Evolutionary conservation across 1,139 yeast species (phyloP).

Genomic region (Entelexis sorbosivorans): DNA sequence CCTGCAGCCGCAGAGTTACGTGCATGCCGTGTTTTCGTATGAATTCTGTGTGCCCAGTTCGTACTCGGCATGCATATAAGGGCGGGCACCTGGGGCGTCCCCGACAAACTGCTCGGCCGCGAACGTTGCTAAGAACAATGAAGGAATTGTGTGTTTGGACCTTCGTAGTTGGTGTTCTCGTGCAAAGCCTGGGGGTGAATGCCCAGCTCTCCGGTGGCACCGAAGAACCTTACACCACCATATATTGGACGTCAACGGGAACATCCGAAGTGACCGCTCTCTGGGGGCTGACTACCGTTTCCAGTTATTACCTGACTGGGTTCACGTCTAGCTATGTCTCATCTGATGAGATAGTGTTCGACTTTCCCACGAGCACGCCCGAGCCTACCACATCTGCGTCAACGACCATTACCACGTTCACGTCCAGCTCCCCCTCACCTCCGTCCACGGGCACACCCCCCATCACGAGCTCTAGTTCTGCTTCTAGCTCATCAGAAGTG

Average conservation of each 20-base stretch:
- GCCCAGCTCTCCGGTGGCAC: not conserved
- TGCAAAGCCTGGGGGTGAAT: not conserved
- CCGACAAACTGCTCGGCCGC: too few relatives aligned
- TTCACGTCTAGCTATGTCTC: not conserved
- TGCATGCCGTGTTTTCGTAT: too few relatives aligned
- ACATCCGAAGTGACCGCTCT: not conserved
- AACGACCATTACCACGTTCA: not conserved
- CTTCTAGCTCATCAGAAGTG: not conserved
- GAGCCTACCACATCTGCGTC: not conserved
- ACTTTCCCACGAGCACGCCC: not conserved
- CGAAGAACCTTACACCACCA: slow-evolving; percentile 2
- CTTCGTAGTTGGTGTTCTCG: not conserved
- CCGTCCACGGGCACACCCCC: too few relatives aligned
- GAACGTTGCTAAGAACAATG: too few relatives aligned
- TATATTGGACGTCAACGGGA: slow-evolving; percentile 8
- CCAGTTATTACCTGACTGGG: too few relatives aligned
- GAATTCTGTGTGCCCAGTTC: too few relatives aligned
- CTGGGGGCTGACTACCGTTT: too few relatives aligned
- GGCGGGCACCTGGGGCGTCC: too few relatives aligned
- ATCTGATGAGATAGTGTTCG: slow-evolving; percentile 2
- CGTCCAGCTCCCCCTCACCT: too few relatives aligned
- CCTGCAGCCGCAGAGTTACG: too few relatives aligned
- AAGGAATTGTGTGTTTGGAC: not conserved
- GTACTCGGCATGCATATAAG: too few relatives aligned
- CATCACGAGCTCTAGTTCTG: not conserved